These are phyloP conservation scores for Phialemoniopsis sp. DNA, from an alignment of 2,329 filamentous ascomycete genomes.

Conservation along the genomic window DNA sequence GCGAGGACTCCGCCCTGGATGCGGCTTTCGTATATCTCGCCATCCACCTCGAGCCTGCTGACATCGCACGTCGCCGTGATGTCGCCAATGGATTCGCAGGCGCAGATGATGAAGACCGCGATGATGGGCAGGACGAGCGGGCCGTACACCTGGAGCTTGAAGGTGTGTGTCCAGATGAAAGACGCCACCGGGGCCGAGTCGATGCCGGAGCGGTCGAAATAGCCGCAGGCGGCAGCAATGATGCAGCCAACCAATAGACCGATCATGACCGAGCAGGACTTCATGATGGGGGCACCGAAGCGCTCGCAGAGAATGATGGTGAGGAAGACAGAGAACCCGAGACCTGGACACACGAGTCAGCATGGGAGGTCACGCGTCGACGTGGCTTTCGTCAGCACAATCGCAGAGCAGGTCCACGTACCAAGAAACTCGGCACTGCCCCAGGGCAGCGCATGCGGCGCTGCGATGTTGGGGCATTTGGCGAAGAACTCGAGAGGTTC, in stretches of 20 bases:
- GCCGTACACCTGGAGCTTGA: slow-evolving; percentile 66
- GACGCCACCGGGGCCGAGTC: slow-evolving; percentile 65
- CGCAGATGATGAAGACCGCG: slow-evolving; percentile 66
- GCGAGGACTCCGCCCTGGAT: slow-evolving; percentile 78
- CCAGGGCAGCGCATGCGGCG: slow-evolving; percentile 72
- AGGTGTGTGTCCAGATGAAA: slow-evolving; percentile 78
- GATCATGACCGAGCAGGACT: slow-evolving; percentile 71
- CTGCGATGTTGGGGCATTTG: slow-evolving; percentile 62
- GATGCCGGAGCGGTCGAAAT: slow-evolving; percentile 72
- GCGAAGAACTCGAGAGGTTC: slow-evolving; percentile 50
- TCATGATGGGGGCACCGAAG: slow-evolving; percentile 82
- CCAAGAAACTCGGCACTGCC: slow-evolving; percentile 75
- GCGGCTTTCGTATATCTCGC: slow-evolving; percentile 66
- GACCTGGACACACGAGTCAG: slow-evolving; percentile 21
- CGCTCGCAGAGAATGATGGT: slow-evolving; percentile 78
- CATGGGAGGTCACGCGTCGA: too few relatives aligned
- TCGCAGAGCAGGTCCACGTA: slow-evolving; percentile 8
- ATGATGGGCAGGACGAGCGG: slow-evolving; percentile 70
- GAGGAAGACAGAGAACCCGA: slow-evolving; percentile 76
- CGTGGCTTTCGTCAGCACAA: too few relatives aligned
- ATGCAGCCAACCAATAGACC: slow-evolving; percentile 74
- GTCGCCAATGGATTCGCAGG: slow-evolving; percentile 76
- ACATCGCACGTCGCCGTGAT: slow-evolving; percentile 81
- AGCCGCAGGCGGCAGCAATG: slow-evolving; percentile 72
- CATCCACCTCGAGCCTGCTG: slow-evolving; percentile 69